Base-by-base conservation (phyloP, 768 basidiomycete species). In the Lentinula guzmanii region DNA sequence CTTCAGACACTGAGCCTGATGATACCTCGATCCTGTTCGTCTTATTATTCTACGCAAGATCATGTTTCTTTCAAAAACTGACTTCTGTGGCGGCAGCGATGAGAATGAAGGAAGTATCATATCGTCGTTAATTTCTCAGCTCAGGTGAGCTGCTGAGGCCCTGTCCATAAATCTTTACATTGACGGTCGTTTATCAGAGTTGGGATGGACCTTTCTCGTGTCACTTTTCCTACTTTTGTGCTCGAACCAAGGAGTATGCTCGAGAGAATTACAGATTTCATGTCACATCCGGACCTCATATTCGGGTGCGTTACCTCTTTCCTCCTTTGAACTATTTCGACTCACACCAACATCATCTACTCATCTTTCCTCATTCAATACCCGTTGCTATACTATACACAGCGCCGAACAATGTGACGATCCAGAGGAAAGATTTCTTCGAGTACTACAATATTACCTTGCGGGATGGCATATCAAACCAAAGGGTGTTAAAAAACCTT, bases 401-500 rank as follows among this genome's bases (percentile, higher is more conserved):
- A 96, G 95, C 43, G 90, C 91, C 51, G 93, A 91, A 65, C 71
- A 84, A n/a, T 86, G 85, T 70, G 79, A 82, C 43, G 87, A 93
- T 68, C 84, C 93, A 35, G 90, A 96, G 71, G 95, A 96, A 70
- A 80, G 97, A 48, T 98, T 98, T 72, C 82, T 96, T 64, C 83
- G 86, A 54, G 93, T 98, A 1, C 80, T 98, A 37, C 89, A 91
- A 64, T 97, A 95, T 72, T 99, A 98, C 72, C 87, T 99, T 52
- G 89, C 92, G n/a, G 97, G 97, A 24, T 99, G 97, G 97, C 97
- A 98, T 75, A 95, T 98, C 77, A 98, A 98, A 75, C 95, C 97
- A 66, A 95, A 91, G 77, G 97, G 95, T 58, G 97, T 98, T 63
- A 99, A 99, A 89, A 99, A 99, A 76, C 96, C 96, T 86, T 99